Evolutionary conservation across 306 rosid genomes (phyloP).

Genomic region (Prunus armeniaca): DNA sequence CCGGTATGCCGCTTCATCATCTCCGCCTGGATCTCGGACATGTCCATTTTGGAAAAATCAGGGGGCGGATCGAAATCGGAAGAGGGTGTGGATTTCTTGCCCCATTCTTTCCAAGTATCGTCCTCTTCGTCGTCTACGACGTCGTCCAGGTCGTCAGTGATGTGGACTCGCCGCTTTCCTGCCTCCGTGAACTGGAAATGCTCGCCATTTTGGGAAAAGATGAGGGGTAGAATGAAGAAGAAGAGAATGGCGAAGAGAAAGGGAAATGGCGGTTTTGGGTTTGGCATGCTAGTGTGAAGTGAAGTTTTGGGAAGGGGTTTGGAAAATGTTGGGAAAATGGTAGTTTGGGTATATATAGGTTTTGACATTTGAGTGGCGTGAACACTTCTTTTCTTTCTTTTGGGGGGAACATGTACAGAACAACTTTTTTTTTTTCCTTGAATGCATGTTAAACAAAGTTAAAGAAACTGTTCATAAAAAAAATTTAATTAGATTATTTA

Average conservation of each 20-base stretch:
- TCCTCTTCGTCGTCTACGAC: slow-evolving; percentile 88
- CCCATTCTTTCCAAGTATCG: slow-evolving; percentile 84
- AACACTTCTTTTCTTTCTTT: too few species aligned
- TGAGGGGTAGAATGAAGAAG: slow-evolving; percentile 23
- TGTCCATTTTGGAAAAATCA: slow-evolving; percentile 58
- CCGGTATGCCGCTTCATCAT: slow-evolving; percentile 66
- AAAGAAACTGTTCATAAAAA: too few species aligned
- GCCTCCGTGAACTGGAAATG: slow-evolving; percentile 39
- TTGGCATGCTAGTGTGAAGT: slow-evolving; percentile 26
- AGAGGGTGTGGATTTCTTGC: slow-evolving; percentile 57
- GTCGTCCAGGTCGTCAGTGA: slow-evolving; percentile 83
- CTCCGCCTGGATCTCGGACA: slow-evolving; percentile 73
- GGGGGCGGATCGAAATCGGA: slow-evolving; percentile 37
- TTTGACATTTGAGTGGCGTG: too few species aligned
- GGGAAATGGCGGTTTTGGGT: not conserved
- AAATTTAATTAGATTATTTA: too few species aligned
- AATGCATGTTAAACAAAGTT: too few species aligned
- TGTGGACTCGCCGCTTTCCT: slow-evolving; percentile 57
- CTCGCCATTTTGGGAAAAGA: slow-evolving; percentile 17
- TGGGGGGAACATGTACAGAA: too few species aligned
- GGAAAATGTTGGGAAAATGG: too few species aligned
- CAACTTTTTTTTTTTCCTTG: too few species aligned
- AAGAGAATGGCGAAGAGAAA: slow-evolving; percentile 20
- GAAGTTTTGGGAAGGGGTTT: not conserved
- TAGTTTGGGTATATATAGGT: not conserved